These are phyloP conservation scores for Flaveria floridana DNA, from an alignment of 140 eudicot species.

Conservation along the genomic window DNA sequence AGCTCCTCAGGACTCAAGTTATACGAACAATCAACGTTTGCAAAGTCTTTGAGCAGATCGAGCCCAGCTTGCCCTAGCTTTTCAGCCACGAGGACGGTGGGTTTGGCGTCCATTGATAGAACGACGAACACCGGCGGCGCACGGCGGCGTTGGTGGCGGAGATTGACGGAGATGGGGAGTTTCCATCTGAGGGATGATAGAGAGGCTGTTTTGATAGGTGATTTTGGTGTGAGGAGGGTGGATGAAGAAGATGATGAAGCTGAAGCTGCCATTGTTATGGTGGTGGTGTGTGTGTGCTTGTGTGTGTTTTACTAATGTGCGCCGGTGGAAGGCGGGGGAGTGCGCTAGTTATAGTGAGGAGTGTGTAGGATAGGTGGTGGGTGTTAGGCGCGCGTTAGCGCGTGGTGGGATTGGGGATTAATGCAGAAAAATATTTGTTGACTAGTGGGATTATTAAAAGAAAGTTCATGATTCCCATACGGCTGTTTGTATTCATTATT, in stretches of 20 bases:
- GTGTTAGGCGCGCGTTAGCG: too few species aligned
- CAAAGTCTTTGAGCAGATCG: conserved; percentile 59
- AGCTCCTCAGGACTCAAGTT: conserved; percentile 88
- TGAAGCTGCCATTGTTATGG: conserved; percentile 52
- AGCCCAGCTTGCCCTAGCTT: conserved; percentile 92
- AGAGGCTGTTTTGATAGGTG: conserved; percentile 36
- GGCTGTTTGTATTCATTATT: not conserved
- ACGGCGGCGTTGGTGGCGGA: conserved; percentile 38
- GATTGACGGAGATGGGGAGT: conserved; percentile 38
- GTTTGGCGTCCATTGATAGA: conserved; percentile 64
- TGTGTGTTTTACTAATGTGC: conserved; percentile 13
- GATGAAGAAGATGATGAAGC: conserved; percentile 26
- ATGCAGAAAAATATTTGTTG: not conserved
- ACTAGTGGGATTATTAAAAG: not conserved
- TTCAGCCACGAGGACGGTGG: conserved; percentile 86
- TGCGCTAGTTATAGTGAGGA: too few species aligned
- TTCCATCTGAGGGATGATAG: conserved; percentile 45
- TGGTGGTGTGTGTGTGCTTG: not conserved
- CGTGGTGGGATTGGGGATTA: too few species aligned
- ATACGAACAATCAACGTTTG: conserved; percentile 91
- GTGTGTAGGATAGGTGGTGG: too few species aligned
- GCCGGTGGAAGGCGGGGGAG: conserved; percentile 1
- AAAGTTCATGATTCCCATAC: not conserved
- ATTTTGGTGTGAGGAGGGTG: conserved; percentile 35
- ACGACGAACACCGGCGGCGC: conserved; percentile 40